Conservation (phyloP, 495 filamentous ascomycete species). For the Aspergillus asperescens region DNA sequence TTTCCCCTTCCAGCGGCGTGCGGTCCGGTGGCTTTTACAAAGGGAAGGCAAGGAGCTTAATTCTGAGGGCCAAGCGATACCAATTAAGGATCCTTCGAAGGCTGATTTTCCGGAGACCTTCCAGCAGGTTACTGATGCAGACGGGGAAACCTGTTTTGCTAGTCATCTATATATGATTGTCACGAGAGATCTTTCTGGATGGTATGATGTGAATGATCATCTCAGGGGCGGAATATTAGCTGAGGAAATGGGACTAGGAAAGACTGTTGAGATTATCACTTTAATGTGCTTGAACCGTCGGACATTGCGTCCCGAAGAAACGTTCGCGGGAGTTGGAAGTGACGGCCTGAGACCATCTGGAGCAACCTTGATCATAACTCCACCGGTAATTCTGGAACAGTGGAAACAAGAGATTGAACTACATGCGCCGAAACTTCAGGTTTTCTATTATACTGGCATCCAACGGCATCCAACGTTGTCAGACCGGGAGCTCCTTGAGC, state of each 20-base stretch:
- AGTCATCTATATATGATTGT: slow-evolving; percentile 63
- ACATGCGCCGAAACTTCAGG: slow-evolving; percentile 60
- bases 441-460: slow-evolving; percentile 47
- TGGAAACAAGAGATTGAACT: slow-evolving; percentile 75
- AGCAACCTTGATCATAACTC: slow-evolving; percentile 85
- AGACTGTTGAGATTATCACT: slow-evolving; percentile 84
- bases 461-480: slow-evolving; percentile 36
- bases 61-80: slow-evolving; percentile 25
- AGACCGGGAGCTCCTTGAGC: slow-evolving; percentile 44
- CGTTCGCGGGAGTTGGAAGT: slow-evolving; percentile 21
- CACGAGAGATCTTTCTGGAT: slow-evolving; percentile 46
- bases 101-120: slow-evolving; percentile 31
- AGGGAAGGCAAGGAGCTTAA: slow-evolving; percentile 50
- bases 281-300: slow-evolving; percentile 61
- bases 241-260: slow-evolving; percentile 96
- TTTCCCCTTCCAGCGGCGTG: slow-evolving; percentile 67
- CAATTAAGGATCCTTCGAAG: slow-evolving; percentile 11
- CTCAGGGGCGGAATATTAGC: slow-evolving; percentile 65
- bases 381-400: slow-evolving; percentile 73
- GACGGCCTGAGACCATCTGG: slow-evolving; percentile 31
- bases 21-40: slow-evolving; percentile 63
- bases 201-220: slow-evolving; percentile 32
- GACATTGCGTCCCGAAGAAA: slow-evolving; percentile 9
- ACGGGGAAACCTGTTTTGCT: slow-evolving; percentile 49
- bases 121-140: slow-evolving; percentile 37